Conservation (phyloP, 768 basidiomycete species). For the Auriscalpium orientale region DNA sequence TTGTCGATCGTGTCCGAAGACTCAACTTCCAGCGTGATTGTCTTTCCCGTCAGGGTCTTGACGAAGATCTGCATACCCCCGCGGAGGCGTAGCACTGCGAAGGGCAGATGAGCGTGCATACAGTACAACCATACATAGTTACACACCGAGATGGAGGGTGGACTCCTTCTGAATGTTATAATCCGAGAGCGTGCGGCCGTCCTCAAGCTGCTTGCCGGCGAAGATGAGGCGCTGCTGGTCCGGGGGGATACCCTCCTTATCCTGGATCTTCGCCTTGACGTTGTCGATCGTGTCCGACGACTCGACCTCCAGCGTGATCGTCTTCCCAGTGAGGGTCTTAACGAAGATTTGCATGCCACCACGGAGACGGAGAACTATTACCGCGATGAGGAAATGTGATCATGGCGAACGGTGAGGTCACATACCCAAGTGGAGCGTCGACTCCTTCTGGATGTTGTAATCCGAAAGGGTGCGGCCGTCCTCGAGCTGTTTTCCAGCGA, state of each 20-base stretch:
- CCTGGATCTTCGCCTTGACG: too few relatives aligned
- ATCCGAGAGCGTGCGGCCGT: constrained; percentile 24
- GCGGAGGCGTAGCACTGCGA: constrained; percentile 10
- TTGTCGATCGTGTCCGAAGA: constrained; percentile 15
- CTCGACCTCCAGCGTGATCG: too few relatives aligned
- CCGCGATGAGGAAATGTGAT: neutral
- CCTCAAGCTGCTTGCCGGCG: constrained; percentile 25
- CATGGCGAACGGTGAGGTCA: neutral
- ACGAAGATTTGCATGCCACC: constrained; percentile 41
- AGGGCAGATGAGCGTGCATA: too few relatives aligned
- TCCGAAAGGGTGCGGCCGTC: constrained; percentile 41
- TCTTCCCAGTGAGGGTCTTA: constrained; percentile 40
- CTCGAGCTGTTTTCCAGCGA: constrained; percentile 45
- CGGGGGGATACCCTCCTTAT: too few relatives aligned
- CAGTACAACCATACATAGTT: too few relatives aligned
- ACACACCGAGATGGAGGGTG: constrained; percentile 17
- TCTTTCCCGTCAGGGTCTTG: constrained; percentile 13
- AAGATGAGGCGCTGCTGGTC: too few relatives aligned
- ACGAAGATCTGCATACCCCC: constrained; percentile 15
- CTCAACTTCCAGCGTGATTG: constrained; percentile 12
- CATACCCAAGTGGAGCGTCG: constrained; percentile 24
- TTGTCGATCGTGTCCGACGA: too few relatives aligned
- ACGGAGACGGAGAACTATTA: constrained; percentile 34
- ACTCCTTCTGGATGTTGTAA: constrained; percentile 27
- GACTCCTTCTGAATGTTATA: constrained; percentile 27